Base-by-base conservation (phyloP, 176 grass and related monocot species). In the Eleusine coracana region DNA sequence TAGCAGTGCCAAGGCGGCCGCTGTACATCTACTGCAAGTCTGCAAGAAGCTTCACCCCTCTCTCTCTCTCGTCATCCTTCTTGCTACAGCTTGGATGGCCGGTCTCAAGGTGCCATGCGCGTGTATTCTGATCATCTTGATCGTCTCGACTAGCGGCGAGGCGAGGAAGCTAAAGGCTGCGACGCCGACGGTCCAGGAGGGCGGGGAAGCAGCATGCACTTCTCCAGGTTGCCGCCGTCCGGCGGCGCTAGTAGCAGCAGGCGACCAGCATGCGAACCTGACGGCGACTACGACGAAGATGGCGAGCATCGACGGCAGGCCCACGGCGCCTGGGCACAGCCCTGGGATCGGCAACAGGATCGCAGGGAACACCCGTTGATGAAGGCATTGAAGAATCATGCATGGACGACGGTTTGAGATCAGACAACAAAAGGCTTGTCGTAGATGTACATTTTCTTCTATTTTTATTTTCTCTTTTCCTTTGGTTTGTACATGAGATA, bases 341-440 rank as follows among this genome's bases (percentile, higher is more conserved):
- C 93, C 97, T 0, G 93, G 93, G 0, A 86, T 94, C 12, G 93
- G 97, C 13, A 92, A 99, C 78, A 91, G 82, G 63, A 80, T 63
- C 2, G 76, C 51, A 10, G 66, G 81, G 38, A 85, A 91, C 88
- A 59, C 71, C 60, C 73, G 78, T 29, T 78, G 67, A 84, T 40
- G 55, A 68, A 56, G 17, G 17, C 17, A 56, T 18, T 21, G 46
- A 45, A 17, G 11, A 34, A 34, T 34, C 31, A 34, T 34, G 31
- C 31, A 34, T 34, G 31, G 31, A 34, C 31, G 31, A 34, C 31
- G 31, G 31, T 59, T 41, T 41, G 66, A 15, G 5, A 9, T 18
- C 66, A 68, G 15, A 20, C 2, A 68, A 68, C 66, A 68, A 67
- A 39, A 1, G 34, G 31, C 31, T 75, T 56, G 5, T 75, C 31